Base-by-base conservation (phyloP, 495 filamentous ascomycete genomes). In the Neurospora sp. region DNA sequence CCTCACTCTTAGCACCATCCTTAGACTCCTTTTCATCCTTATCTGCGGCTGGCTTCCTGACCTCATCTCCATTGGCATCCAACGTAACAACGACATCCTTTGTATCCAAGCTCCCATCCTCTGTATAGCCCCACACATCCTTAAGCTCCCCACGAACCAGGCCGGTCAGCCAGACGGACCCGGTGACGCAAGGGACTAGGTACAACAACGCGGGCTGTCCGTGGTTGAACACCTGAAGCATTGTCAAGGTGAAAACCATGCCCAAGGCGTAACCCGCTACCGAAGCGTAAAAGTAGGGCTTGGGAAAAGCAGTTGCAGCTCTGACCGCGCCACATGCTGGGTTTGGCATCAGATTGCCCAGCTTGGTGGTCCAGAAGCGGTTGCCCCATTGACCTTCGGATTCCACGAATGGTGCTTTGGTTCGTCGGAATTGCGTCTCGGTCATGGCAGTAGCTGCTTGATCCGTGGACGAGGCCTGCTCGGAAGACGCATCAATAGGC, bases 171-270 rank as follows among this genome's bases (percentile, higher is more conserved):
- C 93, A 97, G 11, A 97, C 76, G 2, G 90, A 86, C 12, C 85
- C 84, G 12, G 97, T 79, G 4, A 98, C 94, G 2, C 92, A 90
- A 0, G 96, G 96, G 3, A 98, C 96, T 16, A 99, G 89, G 78
- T 99, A 99, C 9, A 99, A 84, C 49, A 99, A 86, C 12, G 96
- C 96, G 1, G 96, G 96, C 76, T 99, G 96, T 11, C 92, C 92
- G 75, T 96, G 93, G 41, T 90, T 86, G 73, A 86, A 95, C 27
- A 92, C 83, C 40, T 94, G 86, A 85, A 98, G 92, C 41, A 94
- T 91, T 1, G 85, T 83, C 39, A 98, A 79, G 1, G 95, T 98
- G 9, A 85, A 81, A 6, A 94, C 41, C 92, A 98, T 94, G 4
- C 93, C 94, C 18, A 90, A 20, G 1, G 92, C 73, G 81, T 99